Evolutionary conservation across 2,329 filamentous ascomycete species (phyloP).

Genomic region (Paecilomyces formosus): DNA sequence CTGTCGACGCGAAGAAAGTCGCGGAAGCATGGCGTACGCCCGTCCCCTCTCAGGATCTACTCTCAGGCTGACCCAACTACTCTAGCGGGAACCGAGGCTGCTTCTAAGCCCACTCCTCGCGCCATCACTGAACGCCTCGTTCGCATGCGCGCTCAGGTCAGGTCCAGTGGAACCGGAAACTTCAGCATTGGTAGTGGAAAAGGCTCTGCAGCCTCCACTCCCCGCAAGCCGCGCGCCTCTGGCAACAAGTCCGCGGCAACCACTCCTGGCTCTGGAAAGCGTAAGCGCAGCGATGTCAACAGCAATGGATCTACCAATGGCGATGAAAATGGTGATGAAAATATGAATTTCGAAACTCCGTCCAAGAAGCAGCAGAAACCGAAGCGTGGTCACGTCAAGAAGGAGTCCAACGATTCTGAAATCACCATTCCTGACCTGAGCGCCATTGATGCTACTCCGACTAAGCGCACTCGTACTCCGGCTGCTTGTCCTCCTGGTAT

Average conservation of each 20-base stretch:
- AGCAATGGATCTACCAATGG: not conserved
- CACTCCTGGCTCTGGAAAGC: slow-evolving; percentile 10
- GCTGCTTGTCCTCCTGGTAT: slow-evolving; percentile 10
- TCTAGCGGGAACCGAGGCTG: slow-evolving; percentile 9
- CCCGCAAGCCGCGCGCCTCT: not conserved
- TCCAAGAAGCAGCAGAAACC: slow-evolving; percentile 3
- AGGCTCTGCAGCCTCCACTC: not conserved
- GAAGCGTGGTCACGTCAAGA: slow-evolving; percentile 5
- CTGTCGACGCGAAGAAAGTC: slow-evolving; percentile 25
- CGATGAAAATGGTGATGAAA: not conserved
- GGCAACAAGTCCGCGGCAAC: slow-evolving; percentile 4
- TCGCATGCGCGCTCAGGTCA: slow-evolving; percentile 23
- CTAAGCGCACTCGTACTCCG: slow-evolving; percentile 14
- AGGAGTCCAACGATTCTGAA: slow-evolving; percentile 3
- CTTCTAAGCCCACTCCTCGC: slow-evolving; percentile 26
- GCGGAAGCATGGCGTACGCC: slow-evolving; percentile 33
- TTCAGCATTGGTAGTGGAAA: slow-evolving; percentile 13
- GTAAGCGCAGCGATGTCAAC: slow-evolving; percentile 8
- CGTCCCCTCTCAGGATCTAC: not conserved
- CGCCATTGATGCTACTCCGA: slow-evolving; percentile 2
- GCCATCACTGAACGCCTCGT: slow-evolving; percentile 32
- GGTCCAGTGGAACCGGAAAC: slow-evolving; percentile 7
- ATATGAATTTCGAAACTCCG: not conserved
- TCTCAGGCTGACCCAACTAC: not conserved
- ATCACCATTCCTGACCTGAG: slow-evolving; percentile 2